Percentiles rank a stretch among this genome's conserved stretches.
These are phyloP conservation scores for Pichia sp. DNA, from an alignment of 1,139 yeast genomes.

Conservation along the genomic window DNA sequence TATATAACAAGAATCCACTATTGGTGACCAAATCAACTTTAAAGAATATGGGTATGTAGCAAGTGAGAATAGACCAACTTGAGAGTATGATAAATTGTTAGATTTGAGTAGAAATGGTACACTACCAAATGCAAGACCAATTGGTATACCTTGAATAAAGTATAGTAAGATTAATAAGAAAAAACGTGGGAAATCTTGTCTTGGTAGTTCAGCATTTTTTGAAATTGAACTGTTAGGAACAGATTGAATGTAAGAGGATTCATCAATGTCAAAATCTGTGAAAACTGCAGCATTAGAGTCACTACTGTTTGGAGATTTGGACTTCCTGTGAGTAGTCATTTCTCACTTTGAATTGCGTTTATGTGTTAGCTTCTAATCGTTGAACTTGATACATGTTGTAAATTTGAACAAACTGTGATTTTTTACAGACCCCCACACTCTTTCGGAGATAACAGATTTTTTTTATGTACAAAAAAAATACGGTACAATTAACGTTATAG, in stretches of 20 bases:
- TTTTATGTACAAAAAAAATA: too few species aligned
- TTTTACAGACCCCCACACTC: too few species aligned
- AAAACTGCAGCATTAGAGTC: background rate
- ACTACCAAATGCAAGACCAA: slow-evolving; percentile 92
- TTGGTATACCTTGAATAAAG: slow-evolving; percentile 88
- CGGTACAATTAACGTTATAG: too few species aligned
- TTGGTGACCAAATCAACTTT: slow-evolving; percentile 90
- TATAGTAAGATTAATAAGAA: slow-evolving; percentile 63
- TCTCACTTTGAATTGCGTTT: too few species aligned
- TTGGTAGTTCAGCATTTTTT: slow-evolving; percentile 28
- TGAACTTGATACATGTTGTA: too few species aligned
- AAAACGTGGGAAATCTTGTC: slow-evolving; percentile 62
- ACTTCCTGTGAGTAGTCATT: slow-evolving; percentile 11
- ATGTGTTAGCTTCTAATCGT: too few species aligned
- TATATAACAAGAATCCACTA: slow-evolving; percentile 80
- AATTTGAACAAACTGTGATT: background rate
- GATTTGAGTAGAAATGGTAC: slow-evolving; percentile 87
- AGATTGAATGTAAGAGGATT: slow-evolving; percentile 6
- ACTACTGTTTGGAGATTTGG: slow-evolving; percentile 4
- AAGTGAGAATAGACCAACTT: slow-evolving; percentile 81
- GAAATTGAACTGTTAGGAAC: background rate
- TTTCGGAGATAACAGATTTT: too few species aligned
- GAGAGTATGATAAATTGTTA: slow-evolving; percentile 63
- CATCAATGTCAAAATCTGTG: slow-evolving; percentile 10
- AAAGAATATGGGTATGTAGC: slow-evolving; percentile 94